Evolutionary conservation across 2,329 filamentous ascomycete species (phyloP).

Genomic region (Penicillium brevicompactum): DNA sequence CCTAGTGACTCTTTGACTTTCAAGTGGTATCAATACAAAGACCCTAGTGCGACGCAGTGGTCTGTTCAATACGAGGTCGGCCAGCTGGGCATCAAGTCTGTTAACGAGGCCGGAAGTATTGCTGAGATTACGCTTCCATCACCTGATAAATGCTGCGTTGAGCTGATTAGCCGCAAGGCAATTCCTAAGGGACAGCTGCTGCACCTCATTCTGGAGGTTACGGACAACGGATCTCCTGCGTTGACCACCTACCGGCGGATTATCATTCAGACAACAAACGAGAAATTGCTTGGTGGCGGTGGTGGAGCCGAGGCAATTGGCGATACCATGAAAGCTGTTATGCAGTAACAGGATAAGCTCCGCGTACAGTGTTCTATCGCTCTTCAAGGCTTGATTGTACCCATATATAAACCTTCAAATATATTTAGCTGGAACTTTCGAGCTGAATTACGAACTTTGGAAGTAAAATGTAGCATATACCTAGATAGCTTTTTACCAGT

Average conservation of each 20-base stretch:
- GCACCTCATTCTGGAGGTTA: slow-evolving; percentile 25
- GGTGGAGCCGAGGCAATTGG: slow-evolving; percentile 13
- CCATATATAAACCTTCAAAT: no score
- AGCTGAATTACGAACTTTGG: no score
- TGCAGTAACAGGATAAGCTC: not conserved
- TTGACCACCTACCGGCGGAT: slow-evolving; percentile 26
- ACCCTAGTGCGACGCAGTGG: slow-evolving; percentile 22
- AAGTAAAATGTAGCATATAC: no score
- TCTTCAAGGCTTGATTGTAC: no score
- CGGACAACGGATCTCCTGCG: slow-evolving; percentile 5
- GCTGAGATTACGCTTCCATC: slow-evolving; percentile 21
- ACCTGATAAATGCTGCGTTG: slow-evolving; percentile 20
- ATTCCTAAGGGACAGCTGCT: slow-evolving; percentile 19
- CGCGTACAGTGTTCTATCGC: no score
- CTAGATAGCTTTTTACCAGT: no score
- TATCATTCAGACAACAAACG: slow-evolving; percentile 25
- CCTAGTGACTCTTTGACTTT: slow-evolving; percentile 22
- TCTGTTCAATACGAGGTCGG: slow-evolving; percentile 18
- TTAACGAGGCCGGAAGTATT: slow-evolving; percentile 11
- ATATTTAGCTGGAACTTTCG: no score
- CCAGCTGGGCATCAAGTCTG: slow-evolving; percentile 12
- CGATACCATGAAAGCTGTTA: slow-evolving; percentile 10
- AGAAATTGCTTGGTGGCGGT: slow-evolving; percentile 9
- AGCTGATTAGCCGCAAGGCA: slow-evolving; percentile 15
- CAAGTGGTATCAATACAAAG: slow-evolving; percentile 27